A percentile compares a stretch with the other conserved stretches of the same genome.
phyloP scores from a whole-genome alignment of 2,329 filamentous ascomycete genomes.

The Talaromyces pinophilus region DNA sequence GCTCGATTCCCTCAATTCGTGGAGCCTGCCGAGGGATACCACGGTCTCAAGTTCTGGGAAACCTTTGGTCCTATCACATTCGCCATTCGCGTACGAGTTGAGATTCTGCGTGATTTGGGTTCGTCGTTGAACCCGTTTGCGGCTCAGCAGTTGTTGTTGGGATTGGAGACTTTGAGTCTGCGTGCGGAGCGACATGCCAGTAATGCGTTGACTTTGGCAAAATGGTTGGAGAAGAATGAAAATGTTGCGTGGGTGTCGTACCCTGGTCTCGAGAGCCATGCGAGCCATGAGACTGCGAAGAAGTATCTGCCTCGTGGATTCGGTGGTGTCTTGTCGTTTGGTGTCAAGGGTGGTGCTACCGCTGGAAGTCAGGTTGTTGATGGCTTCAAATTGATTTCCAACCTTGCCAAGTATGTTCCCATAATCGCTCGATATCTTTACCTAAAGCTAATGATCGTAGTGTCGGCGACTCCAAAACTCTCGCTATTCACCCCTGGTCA shows the following conservation, averaged over 20 bases:
- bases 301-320: slow-evolving; percentile 83
- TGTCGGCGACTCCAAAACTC: slow-evolving; percentile 91
- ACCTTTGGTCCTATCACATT: slow-evolving; percentile 82
- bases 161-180: slow-evolving; percentile 85
- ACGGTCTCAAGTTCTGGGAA: slow-evolving; percentile 89
- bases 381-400: slow-evolving; percentile 90
- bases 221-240: slow-evolving; percentile 78
- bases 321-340: slow-evolving; percentile 89
- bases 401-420: slow-evolving; percentile 73
- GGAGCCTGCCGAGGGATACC: slow-evolving; percentile 84
- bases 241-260: slow-evolving; percentile 94
- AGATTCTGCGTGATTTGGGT: slow-evolving; percentile 85
- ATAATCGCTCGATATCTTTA: not conserved
- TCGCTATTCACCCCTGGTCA: slow-evolving; percentile 92
- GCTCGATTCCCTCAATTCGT: slow-evolving; percentile 89
- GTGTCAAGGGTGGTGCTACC: slow-evolving; percentile 82
- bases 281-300: slow-evolving; percentile 76
- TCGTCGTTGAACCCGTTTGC: slow-evolving; percentile 83
- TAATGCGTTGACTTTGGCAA: slow-evolving; percentile 77
- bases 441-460: slow-evolving; percentile 31
- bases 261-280: slow-evolving; percentile 80
- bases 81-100: slow-evolving; percentile 81
- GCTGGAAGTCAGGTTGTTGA: slow-evolving; percentile 89
- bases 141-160: slow-evolving; percentile 87
- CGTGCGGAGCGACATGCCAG: slow-evolving; percentile 81